Evolutionary conservation across 371 early-diverging fungal species (phyloP), one percentile per base, ranked within the genome.

Genomic region (Capillidium heterosporum): DNA sequence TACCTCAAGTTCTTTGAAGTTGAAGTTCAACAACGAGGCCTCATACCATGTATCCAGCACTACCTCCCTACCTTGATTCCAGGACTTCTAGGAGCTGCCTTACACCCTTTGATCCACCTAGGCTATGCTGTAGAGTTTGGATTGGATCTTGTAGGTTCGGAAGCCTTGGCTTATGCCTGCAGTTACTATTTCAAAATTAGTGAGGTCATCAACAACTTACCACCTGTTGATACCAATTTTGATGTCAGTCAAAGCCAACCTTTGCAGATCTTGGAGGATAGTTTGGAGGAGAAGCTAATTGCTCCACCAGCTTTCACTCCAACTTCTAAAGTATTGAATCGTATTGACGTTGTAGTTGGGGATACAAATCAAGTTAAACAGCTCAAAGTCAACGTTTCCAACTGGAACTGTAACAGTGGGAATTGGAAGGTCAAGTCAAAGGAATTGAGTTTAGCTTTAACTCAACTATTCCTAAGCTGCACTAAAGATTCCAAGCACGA

Each of bases 81-180:
- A 17, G 59, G 59, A 3, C 26, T 51, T 2, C 19, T 28, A 2
- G 59, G 59, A 17, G 52, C 51, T 42, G 42, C 46, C 10, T 17
- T 49, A n/a, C 51, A 59, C 31, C 59, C 59, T 7, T 43, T 59
- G 15, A 52, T 59, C 31, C 59, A 59, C 24, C 15, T 59, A 29
- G 52, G 59, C 7, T 59, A 52, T 31, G 50, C 59, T 7, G 41
- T 59, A 28, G 59, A 59, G 28, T 52, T 59, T 32, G 24, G 43
- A 1, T 15, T 21, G 11, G 23, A 32, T 24, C 11, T 28, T 5
- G 59, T 52, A 28, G 35, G 35, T 40, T 35, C 52, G 4, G 59
- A 59, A 48, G 59, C 31, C 5, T 44, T 59, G 28, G 59, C 59
- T 44, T 59, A 52, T 42, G 59, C 52, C 29, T 57, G 40, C 23